Conservation (phyloP, 371 early-diverging fungal species). For the Haplosporangium sp. region DNA sequence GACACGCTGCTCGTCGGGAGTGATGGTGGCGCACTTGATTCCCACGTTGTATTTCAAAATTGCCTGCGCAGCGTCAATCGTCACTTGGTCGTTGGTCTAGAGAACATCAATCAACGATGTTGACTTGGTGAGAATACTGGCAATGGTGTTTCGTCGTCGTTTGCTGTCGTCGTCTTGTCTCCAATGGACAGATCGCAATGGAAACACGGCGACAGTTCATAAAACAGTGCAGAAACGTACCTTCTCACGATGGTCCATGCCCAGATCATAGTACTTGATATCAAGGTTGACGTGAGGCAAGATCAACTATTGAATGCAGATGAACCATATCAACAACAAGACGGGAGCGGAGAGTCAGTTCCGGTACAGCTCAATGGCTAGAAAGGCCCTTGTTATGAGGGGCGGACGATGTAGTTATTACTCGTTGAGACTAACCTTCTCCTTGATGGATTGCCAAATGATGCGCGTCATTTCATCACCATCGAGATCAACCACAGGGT, state of each 20-base stretch:
- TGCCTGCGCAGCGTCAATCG: constrained; percentile 95
- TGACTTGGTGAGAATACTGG: neutral
- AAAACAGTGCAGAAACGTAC: constrained; percentile 53
- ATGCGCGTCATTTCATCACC: constrained; percentile 99
- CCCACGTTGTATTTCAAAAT: constrained; percentile 97
- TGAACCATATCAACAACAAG: neutral
- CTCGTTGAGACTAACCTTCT: constrained; percentile 64
- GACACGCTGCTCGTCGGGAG: constrained; percentile 97
- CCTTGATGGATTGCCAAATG: constrained; percentile 95
- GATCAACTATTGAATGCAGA: constrained; percentile 68
- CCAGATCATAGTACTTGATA: constrained; percentile 96
- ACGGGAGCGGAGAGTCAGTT: neutral
- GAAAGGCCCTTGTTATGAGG: too few species aligned
- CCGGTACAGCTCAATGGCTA: neutral
- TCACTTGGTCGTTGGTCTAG: constrained; percentile 95
- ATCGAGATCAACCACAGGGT: constrained; percentile 92
- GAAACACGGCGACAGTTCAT: neutral
- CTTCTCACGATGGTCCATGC: constrained; percentile 91
- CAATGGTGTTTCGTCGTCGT: neutral
- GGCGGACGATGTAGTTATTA: neutral
- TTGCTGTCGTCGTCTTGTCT: too few species aligned
- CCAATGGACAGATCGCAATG: neutral
- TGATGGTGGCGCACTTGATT: constrained; percentile 99
- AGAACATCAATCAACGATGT: neutral
- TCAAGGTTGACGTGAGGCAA: constrained; percentile 92